Base-by-base conservation (phyloP, 208 protist genomes). In the Trypanosoma theileri region DNA sequence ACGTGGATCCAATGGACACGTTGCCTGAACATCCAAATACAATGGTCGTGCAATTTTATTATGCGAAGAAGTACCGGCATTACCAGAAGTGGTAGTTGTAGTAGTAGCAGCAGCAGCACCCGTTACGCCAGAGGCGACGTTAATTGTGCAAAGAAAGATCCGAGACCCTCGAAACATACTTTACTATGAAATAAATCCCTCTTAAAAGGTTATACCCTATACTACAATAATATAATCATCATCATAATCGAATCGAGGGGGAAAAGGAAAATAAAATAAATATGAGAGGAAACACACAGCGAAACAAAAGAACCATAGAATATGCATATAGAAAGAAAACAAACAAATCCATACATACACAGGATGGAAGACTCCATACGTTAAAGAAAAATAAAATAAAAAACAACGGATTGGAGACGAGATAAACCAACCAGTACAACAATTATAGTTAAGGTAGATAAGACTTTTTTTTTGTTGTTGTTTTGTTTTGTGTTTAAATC, bases 11-110 rank as follows among this genome's bases (percentile, higher is more conserved):
- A 98, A 58, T n/a, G 94, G 89, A 7, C 97, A 91, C 4, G 98
- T 99, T 7, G 98, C 96, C 75, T 98, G 94, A 45, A 85, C 85
- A 77, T 99, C 98, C 57, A 99, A 77, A 81, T 99, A 99, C 22
- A 99, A 69, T 22, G 91, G 85, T 0, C 91, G 84, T 9, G 40
- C 21, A 11, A n/a, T 52, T 19, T 22, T 9, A 45, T 62, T 61
- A 44, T 8, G 19, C 66, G 22, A 62, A 54, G 19, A 45, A 26
- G 55, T 48, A 31, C 24, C 52, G n/a, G 58, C 14, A 13, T 46
- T 3, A 0, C 68, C 24, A 7, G 24, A 53, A 14, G 69, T 45
- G 14, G 66, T 22, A 19, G 42, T 62, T 11, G 71, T 48, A 16
- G 48, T 61, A 11, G 53, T 53, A 40, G 60, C 28, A 17, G 59